Evolutionary conservation across 1,139 yeast species (phyloP), one percentile per base, ranked within the genome.

Genomic region (Diutina rugosa): DNA sequence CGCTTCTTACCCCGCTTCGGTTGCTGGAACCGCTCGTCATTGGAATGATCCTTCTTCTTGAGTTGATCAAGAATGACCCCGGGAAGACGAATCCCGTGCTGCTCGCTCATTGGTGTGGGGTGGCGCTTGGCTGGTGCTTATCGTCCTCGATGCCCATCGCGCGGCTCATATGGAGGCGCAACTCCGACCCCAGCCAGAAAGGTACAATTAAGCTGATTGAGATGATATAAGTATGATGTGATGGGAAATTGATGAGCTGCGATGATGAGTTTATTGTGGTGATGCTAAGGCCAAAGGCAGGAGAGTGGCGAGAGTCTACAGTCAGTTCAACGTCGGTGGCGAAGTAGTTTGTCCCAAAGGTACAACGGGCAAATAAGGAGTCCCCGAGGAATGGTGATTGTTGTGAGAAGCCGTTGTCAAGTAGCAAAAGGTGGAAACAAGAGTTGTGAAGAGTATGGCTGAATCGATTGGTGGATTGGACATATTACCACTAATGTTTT

Each of bases 41-140:
- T 35, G n/a, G 41, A 35, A 35, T 12, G 10, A 26, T 76, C 80
- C 21, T 67, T 72, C 29, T 67, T 69, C 59, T 80, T 76, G 59
- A 88, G 77, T 65, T 84, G 85, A 61, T 87, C 93, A 56, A 88
- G 67, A 46, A 89, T 67, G 18, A 73, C 70, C 1, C 87, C 87
- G 0, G 96, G 96, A 32, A 88, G 72, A 59, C 83, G 76, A 55
- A 87, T 84, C 8, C 28, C 28, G 35, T 32, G 53, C 4, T 77
- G 79, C n/a, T 47, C 51, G 7, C 32, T 21, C 51, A 47, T 47
- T 6, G 26, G 21, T 29, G 49, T 16, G 21, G 47, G 28, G 9
- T 18, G 21, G n/a, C n/a, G 44, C 44, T 10, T 18, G 14, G 26
- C 12, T 45, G 47, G 28, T 45, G 47, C 21, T 45, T 18, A 45